Conservation (phyloP, 768 basidiomycete genomes). For the Russula dissimulans region DNA sequence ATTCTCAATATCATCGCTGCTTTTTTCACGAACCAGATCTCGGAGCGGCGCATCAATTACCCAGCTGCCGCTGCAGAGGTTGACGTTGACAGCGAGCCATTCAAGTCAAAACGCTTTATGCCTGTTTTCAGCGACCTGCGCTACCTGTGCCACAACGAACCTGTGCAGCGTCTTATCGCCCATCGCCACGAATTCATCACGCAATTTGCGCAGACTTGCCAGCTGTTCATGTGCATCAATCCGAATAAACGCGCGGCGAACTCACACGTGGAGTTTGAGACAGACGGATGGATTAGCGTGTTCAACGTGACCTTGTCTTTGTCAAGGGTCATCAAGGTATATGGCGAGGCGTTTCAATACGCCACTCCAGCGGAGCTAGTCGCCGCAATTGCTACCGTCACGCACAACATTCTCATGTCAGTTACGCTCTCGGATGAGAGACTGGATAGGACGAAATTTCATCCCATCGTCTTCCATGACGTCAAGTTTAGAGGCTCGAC, state of each 20-base stretch:
- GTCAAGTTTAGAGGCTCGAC: slow-evolving; percentile 52
- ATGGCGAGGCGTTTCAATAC: slow-evolving; percentile 73
- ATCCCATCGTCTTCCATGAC: slow-evolving; percentile 51
- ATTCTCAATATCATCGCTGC: slow-evolving; percentile 78
- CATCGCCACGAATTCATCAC: slow-evolving; percentile 54
- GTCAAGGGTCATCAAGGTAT: slow-evolving; percentile 79
- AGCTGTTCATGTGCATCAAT: slow-evolving; percentile 89
- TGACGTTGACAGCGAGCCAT: slow-evolving; percentile 78
- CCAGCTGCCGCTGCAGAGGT: slow-evolving; percentile 33
- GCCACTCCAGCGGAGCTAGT: slow-evolving; percentile 51
- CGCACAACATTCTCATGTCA: slow-evolving; percentile 62
- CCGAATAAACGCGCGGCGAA: slow-evolving; percentile 76
- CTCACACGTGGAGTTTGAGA: slow-evolving; percentile 91
- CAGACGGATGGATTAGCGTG: slow-evolving; percentile 93
- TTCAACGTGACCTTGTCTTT: slow-evolving; percentile 92
- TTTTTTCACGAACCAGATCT: slow-evolving; percentile 89
- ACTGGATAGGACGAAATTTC: slow-evolving; percentile 58
- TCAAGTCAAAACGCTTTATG: slow-evolving; percentile 95
- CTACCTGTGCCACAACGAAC: slow-evolving; percentile 71
- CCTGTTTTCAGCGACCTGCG: slow-evolving; percentile 88
- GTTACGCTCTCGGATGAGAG: slow-evolving; percentile 60
- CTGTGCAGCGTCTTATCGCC: slow-evolving; percentile 74
- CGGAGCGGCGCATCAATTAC: slow-evolving; percentile 53
- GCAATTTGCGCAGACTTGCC: slow-evolving; percentile 68
- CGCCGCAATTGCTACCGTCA: slow-evolving; percentile 56